These are phyloP conservation scores for Hymenoscyphus fraxineus DNA, from an alignment of 2,329 filamentous ascomycete genomes.

Conservation along the genomic window DNA sequence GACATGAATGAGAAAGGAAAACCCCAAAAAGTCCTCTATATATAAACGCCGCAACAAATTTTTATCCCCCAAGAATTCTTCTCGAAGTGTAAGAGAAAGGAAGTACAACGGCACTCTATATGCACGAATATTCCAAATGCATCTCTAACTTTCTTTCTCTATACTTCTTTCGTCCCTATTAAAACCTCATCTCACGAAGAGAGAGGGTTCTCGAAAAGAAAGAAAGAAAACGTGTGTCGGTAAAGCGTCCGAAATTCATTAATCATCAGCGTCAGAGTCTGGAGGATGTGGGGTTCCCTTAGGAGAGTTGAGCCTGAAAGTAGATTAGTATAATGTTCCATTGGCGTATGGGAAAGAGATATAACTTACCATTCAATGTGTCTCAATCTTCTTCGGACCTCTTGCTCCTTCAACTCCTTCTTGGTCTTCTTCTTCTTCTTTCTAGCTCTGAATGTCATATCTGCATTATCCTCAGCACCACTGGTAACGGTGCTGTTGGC, in stretches of 20 bases:
- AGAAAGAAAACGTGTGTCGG: background rate
- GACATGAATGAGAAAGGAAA: no score
- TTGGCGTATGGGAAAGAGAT: slow-evolving; percentile 53
- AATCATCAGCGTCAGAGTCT: slow-evolving; percentile 34
- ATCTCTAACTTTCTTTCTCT: background rate
- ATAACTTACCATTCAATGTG: slow-evolving; percentile 66
- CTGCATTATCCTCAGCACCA: slow-evolving; percentile 76
- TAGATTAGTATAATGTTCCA: slow-evolving; percentile 8
- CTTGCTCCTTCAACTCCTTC: slow-evolving; percentile 90
- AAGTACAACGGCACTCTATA: background rate
- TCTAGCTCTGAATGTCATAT: slow-evolving; percentile 80
- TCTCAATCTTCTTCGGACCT: slow-evolving; percentile 79
- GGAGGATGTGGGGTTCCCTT: slow-evolving; percentile 35
- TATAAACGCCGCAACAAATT: no score
- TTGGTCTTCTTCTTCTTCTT: slow-evolving; percentile 99
- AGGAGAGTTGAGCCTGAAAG: slow-evolving; percentile 32
- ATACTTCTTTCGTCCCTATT: background rate
- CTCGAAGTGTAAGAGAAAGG: no score
- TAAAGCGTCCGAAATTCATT: slow-evolving; percentile 5
- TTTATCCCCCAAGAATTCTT: no score
- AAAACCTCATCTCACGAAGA: background rate
- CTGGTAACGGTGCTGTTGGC: slow-evolving; percentile 67
- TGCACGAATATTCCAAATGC: slow-evolving; percentile 1
- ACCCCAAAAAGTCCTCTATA: no score
- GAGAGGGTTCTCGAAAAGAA: background rate